Base-by-base conservation (phyloP, 345 rosid species). In the Excoecaria cochinchinensis region DNA sequence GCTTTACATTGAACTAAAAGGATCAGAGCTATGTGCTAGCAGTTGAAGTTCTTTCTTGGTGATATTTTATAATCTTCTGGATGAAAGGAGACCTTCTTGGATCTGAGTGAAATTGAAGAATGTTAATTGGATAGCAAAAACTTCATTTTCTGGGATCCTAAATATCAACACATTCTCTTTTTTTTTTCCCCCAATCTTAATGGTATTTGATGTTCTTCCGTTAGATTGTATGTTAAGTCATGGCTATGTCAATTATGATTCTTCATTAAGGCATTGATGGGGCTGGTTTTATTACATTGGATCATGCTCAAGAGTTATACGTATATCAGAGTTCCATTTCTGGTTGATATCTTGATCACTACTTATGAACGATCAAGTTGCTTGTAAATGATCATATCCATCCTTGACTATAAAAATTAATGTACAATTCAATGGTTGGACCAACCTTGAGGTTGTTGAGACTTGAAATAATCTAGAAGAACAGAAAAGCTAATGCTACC, bases 1-100 rank as follows among this genome's bases (percentile, higher is more conserved):
- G 53, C n/a, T 71, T 42, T 42, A 40, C 53, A 71, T 42, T 63
- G 22, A 42, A 70, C 58, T 67, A 22, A 42, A 69, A 50, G 56
- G 59, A 66, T 58, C 52, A 62, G 44, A 38, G 31, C 15, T 44
- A 63, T 65, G 42, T 66, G 40, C 22, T 14, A 12, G 4, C 7
- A 44, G 31, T 31, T 53, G 47, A 21, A 56, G 39, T 57, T 67
- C 67, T 36, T 38, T 67, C 46, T 74, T 17, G 2, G 16, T 39
- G 66, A 57, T 69, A 52, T 42, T 21, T 40, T 38, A 11, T 13
- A 21, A 60, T 50, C 40, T 46, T 19, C 50, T 31, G 57, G 76
- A 50, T 38, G 40, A 62, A 73, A 48, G 65, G 50, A 31, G 15
- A 52, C 51, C 55, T 13, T 38, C 57, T 48, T n/a, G 24, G 6